These are phyloP conservation scores for Chlorella sp. DNA, from an alignment of 139 green algal genomes.

Conservation along the genomic window DNA sequence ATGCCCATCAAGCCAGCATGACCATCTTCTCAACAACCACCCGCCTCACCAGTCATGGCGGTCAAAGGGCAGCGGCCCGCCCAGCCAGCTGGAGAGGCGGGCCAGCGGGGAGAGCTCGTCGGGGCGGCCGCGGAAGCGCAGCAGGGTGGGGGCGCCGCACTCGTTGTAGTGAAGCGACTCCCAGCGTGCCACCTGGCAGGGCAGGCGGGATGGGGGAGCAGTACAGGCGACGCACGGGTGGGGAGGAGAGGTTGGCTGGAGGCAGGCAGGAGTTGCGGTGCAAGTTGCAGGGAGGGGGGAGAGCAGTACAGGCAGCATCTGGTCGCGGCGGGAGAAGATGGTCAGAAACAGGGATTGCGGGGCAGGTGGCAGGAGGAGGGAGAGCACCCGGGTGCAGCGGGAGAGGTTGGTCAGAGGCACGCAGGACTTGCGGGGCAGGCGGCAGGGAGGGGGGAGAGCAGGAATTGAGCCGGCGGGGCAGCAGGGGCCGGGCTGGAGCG, in stretches of 20 bases:
- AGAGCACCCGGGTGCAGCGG: no score
- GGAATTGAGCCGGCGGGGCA: no score
- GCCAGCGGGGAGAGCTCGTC: slow-evolving; percentile 91
- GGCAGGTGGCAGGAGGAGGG: neutral
- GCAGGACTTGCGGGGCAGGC: neutral
- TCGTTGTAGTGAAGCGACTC: slow-evolving; percentile 84
- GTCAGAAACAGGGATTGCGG: neutral
- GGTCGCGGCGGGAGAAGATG: no score
- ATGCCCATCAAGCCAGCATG: no score
- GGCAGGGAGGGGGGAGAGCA: no score
- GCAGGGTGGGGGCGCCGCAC: slow-evolving; percentile 78
- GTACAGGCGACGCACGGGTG: neutral
- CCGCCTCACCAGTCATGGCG: slow-evolving; percentile 86
- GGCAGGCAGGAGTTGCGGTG: no score
- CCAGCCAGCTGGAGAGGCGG: slow-evolving; percentile 66
- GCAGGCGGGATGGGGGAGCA: neutral
- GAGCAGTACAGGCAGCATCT: no score
- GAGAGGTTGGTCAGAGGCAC: no score
- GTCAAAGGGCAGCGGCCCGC: slow-evolving; percentile 88
- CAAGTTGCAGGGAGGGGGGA: no score
- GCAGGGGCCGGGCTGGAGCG: no score
- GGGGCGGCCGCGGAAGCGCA: slow-evolving; percentile 86
- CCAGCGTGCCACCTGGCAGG: slow-evolving; percentile 64
- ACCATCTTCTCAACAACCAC: no score
- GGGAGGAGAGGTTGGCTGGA: neutral